Evolutionary conservation across 1,284 basidiomycete genomes (phyloP), one percentile per base, ranked within the genome.

Genomic region (Cryptococcus hybrid): DNA sequence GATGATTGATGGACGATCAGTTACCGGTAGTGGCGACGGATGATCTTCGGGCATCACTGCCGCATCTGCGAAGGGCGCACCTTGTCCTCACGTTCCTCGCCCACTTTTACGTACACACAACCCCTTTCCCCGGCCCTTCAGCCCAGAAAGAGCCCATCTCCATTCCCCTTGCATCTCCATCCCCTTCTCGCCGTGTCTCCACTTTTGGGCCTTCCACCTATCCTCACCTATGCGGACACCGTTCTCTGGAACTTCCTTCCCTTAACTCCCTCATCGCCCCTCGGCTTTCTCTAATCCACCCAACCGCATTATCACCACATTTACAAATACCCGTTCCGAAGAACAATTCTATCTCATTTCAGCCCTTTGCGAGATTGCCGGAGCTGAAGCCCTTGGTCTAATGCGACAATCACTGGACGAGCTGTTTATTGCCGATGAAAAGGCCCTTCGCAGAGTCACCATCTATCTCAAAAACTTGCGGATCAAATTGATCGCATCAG

Each of bases 361-460:
- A 0, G 85, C 91, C 0, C 84, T 90, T n/a, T 92, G 95, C 72
- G 95, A 97, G 77, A 82, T 95, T 5, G 84, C 85, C n/a, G 94
- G 92, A 5, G 91, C 92, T 1, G 83, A 87, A 40, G 91, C 89
- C 0, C 84, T 97, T 5, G 83, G 86, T 24, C 80, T 96, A 58
- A 96, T 98, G 91, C 86, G 89, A 2, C 80, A 84, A 5, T 90
- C 86, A 3, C 86, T 97, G 82, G 92, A 97, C 81, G 94, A 98
- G 76, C 83, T 88, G 11, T 96, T 96, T 80, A 85, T 95, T 37
- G 87, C 86, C 30, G 94, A 98, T 73, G 82, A 82, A 44, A 84
- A 90, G 18, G 88, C 92, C 11, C 69, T 87, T 5, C 81, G 81
- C 7, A 84, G 92, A 52, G 88, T 95, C 67, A 85, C 88, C 0